These are phyloP conservation scores for Orbilia blumenaviensis DNA, from an alignment of 2,329 filamentous ascomycete genomes.

Conservation along the genomic window DNA sequence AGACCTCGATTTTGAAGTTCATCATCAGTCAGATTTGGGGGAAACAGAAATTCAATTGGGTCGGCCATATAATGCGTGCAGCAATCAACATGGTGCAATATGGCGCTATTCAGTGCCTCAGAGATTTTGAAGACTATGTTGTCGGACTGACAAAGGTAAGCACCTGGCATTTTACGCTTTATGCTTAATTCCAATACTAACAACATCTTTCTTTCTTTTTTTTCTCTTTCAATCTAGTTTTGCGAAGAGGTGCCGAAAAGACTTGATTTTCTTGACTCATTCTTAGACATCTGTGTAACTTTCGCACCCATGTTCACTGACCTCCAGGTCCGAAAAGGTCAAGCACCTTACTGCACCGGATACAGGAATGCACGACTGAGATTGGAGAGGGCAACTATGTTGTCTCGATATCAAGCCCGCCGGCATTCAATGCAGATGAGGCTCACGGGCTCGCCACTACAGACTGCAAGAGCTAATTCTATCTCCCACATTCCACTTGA, in stretches of 20 bases:
- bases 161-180: background rate
- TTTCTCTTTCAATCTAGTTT: conserved; percentile 19
- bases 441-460: background rate
- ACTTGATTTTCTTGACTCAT: conserved; percentile 22
- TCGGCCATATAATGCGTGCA: conserved; percentile 39
- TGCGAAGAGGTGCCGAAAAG: conserved; percentile 34
- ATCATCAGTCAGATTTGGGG: conserved; percentile 36
- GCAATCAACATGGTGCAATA: conserved; percentile 48
- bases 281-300: conserved; percentile 27
- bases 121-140: conserved; percentile 48
- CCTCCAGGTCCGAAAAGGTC: conserved; percentile 20
- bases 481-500: conserved; percentile 1
- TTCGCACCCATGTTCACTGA: conserved; percentile 37
- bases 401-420: conserved; percentile 1
- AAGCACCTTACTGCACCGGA: conserved; percentile 28
- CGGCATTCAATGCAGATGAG: background rate
- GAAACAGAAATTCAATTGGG: conserved; percentile 32
- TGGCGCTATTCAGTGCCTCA: conserved; percentile 31
- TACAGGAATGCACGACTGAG: conserved; percentile 26
- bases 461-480: background rate
- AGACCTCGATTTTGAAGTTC: conserved; percentile 24
- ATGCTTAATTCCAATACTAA: background rate
- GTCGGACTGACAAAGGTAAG: conserved; percentile 24
- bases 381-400: conserved; percentile 4
- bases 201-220: background rate